Conservation (phyloP, 305 asterid species). For the Fraxinus platypoda region DNA sequence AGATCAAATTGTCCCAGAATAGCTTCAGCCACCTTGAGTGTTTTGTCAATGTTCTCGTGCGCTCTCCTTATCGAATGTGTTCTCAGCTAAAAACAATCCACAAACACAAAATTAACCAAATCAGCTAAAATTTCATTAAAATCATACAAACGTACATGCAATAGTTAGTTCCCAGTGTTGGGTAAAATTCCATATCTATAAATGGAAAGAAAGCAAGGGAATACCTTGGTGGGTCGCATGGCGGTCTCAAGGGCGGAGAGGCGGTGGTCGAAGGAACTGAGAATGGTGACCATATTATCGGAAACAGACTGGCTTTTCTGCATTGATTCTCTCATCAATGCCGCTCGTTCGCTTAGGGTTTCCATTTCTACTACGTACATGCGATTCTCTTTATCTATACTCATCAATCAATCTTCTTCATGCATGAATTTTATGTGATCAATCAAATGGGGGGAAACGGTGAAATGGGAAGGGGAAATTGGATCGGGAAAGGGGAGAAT, state of each 20-base stretch:
- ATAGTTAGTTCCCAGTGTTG: neutral
- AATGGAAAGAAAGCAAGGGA: neutral
- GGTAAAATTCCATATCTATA: neutral
- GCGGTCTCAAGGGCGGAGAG: conserved; percentile 99
- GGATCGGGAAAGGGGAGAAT: too few relatives aligned
- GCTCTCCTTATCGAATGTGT: conserved; percentile 95
- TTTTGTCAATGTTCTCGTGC: conserved; percentile 83
- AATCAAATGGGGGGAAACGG: neutral
- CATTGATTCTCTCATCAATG: conserved; percentile 72
- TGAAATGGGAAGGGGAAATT: too few relatives aligned
- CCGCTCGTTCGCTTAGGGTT: conserved; percentile 64
- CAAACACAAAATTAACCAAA: conserved; percentile 6
- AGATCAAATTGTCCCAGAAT: conserved; percentile 73
- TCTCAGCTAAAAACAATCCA: conserved; percentile 48
- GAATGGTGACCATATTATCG: conserved; percentile 76
- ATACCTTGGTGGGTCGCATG: conserved; percentile 99
- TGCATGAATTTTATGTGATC: conserved; percentile 11
- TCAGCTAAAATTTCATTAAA: neutral
- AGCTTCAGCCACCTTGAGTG: conserved; percentile 71
- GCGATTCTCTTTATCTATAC: neutral
- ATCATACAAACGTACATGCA: neutral
- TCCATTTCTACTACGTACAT: conserved; percentile 48
- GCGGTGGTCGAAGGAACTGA: conserved; percentile 95
- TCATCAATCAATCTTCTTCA: conserved; percentile 8
- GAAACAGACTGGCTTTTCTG: conserved; percentile 72